A percentile compares a stretch with the other conserved stretches of the same genome.
These are phyloP conservation scores for Penicillium sp. DNA, from an alignment of 2,329 filamentous ascomycete genomes.

Conservation along the genomic window DNA sequence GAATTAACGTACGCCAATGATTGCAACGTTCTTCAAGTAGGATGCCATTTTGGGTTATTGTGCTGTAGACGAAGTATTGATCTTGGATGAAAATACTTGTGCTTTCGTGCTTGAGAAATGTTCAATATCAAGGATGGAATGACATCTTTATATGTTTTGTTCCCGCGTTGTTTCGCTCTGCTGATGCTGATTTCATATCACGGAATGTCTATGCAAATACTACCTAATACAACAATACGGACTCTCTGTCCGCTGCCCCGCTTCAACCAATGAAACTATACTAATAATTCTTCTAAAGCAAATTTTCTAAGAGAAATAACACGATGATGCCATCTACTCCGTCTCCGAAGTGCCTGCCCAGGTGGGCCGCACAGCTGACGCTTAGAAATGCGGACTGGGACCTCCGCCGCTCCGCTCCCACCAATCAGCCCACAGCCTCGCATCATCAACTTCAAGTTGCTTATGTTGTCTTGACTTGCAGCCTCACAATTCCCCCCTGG, in stretches of 20 bases:
- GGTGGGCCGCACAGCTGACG: neutral
- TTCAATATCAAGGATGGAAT: neutral
- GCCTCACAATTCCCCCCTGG: neutral
- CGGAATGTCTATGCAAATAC: neutral
- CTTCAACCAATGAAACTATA: neutral
- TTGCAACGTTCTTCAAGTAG: constrained; percentile 13
- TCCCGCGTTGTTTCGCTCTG: neutral
- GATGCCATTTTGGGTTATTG: constrained; percentile 7
- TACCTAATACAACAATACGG: neutral
- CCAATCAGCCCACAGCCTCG: neutral
- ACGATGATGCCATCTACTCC: neutral
- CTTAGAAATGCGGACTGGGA: constrained; percentile 1
- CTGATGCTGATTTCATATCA: neutral
- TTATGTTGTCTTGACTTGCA: neutral
- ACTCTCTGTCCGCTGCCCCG: neutral
- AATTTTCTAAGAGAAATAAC: neutral
- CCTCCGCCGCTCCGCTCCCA: neutral
- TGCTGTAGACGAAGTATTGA: neutral
- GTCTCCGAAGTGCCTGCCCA: neutral
- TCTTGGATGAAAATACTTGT: neutral
- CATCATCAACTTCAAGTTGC: neutral
- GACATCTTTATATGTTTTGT: neutral
- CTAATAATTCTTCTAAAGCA: neutral
- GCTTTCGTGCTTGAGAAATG: neutral
- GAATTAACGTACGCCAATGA: constrained; percentile 19